phyloP scores from a whole-genome alignment of 371 early-diverging fungal genomes.

The Apophysomyces ossiformis region DNA sequence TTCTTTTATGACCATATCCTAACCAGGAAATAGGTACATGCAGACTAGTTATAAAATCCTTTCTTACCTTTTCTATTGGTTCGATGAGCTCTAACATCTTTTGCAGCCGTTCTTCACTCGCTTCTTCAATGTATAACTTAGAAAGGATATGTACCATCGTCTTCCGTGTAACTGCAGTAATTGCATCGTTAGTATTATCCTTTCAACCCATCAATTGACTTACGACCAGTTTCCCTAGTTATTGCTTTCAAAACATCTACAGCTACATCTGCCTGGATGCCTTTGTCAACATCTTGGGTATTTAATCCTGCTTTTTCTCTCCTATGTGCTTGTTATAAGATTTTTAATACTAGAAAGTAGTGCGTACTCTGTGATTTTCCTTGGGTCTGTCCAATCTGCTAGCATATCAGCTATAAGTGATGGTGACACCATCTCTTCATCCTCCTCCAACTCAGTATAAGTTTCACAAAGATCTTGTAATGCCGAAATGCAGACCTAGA shows the following conservation, averaged over 20 bases:
- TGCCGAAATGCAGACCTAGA: slow-evolving; percentile 29
- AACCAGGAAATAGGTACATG: neutral
- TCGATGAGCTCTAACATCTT: slow-evolving; percentile 31
- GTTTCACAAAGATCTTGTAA: slow-evolving; percentile 42
- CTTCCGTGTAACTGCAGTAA: slow-evolving; percentile 35
- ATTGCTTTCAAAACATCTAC: slow-evolving; percentile 42
- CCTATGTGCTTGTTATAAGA: slow-evolving; percentile 7
- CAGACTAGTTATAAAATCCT: neutral
- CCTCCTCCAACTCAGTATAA: slow-evolving; percentile 37
- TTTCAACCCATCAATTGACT: neutral
- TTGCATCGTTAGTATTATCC: neutral
- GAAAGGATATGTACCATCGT: slow-evolving; percentile 42
- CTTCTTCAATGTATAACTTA: slow-evolving; percentile 41
- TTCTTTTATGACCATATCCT: slow-evolving; percentile 37
- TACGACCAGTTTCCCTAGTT: slow-evolving; percentile 26
- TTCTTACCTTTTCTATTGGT: slow-evolving; percentile 37
- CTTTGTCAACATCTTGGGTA: slow-evolving; percentile 26
- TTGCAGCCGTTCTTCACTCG: slow-evolving; percentile 25
- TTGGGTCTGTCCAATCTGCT: slow-evolving; percentile 65
- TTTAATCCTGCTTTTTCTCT: slow-evolving; percentile 16
- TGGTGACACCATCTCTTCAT: slow-evolving; percentile 56
- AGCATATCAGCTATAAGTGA: slow-evolving; percentile 59
- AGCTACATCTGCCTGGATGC: slow-evolving; percentile 47
- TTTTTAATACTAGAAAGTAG: neutral
- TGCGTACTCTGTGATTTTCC: slow-evolving; percentile 50